phyloP scores from a whole-genome alignment of 257 asterid genomes.

The Solanum clarkiae region DNA sequence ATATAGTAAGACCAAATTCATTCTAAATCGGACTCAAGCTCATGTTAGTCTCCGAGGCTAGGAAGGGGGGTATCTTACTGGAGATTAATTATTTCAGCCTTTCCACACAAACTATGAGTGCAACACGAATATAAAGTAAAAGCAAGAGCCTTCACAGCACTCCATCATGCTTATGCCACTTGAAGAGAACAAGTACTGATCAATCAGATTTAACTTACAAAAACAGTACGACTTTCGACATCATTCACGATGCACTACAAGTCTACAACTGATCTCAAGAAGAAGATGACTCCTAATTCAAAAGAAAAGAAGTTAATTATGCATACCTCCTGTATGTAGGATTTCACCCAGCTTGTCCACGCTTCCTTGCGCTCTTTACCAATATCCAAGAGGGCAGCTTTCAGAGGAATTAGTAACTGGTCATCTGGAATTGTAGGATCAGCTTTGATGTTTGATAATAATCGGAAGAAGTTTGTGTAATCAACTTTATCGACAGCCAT shows the following conservation, averaged over 20 bases:
- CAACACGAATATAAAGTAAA: background rate
- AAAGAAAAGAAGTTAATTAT: background rate
- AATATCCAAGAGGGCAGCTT: conserved; percentile 89
- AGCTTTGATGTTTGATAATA: conserved; percentile 77
- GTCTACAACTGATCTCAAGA: background rate
- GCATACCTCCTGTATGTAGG: conserved; percentile 74
- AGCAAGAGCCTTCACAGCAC: background rate
- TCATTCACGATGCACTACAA: background rate
- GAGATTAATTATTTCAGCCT: background rate
- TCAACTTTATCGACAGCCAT: conserved; percentile 98
- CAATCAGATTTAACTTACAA: background rate
- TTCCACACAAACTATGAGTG: background rate
- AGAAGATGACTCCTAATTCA: background rate
- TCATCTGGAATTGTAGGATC: conserved; percentile 49
- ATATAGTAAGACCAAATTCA: background rate
- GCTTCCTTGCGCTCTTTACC: conserved; percentile 93
- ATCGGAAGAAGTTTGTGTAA: conserved; percentile 94
- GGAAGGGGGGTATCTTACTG: background rate
- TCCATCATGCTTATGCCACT: background rate
- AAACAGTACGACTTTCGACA: background rate
- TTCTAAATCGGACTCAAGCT: background rate
- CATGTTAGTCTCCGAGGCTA: background rate
- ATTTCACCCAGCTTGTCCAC: conserved; percentile 84
- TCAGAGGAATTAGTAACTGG: conserved; percentile 66
- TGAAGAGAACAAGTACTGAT: background rate